Percentiles rank a stretch among this genome's conserved stretches.
phyloP scores from a whole-genome alignment of 345 rosid genomes.

The Eucalyptus tenuipes region DNA sequence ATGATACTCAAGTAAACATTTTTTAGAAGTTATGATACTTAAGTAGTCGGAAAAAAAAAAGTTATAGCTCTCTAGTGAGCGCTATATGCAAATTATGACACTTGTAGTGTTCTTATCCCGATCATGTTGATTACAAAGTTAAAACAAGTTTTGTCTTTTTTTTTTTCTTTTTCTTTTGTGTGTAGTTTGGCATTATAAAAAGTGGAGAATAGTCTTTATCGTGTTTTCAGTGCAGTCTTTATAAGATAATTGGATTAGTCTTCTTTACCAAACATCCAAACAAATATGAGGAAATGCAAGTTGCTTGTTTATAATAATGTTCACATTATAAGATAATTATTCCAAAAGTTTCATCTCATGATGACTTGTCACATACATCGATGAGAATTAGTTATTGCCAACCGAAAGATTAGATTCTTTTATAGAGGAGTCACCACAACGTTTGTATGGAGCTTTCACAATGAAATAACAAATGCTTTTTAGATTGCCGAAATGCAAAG shows the following conservation, averaged over 20 bases:
- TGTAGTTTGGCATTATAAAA: too few species aligned
- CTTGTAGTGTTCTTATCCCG: too few species aligned
- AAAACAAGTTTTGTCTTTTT: too few species aligned
- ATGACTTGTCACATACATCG: background rate
- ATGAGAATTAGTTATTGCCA: background rate
- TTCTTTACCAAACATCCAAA: too few species aligned
- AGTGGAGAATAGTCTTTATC: too few species aligned
- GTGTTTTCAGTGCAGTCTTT: background rate
- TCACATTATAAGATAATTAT: background rate
- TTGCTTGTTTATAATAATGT: background rate
- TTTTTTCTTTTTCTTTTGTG: too few species aligned
- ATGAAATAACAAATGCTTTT: background rate
- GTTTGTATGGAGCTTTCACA: background rate
- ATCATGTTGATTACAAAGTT: too few species aligned
- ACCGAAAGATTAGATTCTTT: background rate
- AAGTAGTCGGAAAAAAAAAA: too few species aligned
- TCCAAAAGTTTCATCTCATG: background rate
- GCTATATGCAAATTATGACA: accelerated
- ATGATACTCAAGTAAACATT: too few species aligned
- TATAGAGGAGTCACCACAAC: background rate
- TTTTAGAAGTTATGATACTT: too few species aligned
- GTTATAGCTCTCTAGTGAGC: accelerated
- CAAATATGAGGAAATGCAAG: too few species aligned
- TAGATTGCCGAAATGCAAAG: background rate
- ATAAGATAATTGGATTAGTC: too few species aligned